Conservation (phyloP, 2,329 filamentous ascomycete genomes). For the Trichoderma sp. region DNA sequence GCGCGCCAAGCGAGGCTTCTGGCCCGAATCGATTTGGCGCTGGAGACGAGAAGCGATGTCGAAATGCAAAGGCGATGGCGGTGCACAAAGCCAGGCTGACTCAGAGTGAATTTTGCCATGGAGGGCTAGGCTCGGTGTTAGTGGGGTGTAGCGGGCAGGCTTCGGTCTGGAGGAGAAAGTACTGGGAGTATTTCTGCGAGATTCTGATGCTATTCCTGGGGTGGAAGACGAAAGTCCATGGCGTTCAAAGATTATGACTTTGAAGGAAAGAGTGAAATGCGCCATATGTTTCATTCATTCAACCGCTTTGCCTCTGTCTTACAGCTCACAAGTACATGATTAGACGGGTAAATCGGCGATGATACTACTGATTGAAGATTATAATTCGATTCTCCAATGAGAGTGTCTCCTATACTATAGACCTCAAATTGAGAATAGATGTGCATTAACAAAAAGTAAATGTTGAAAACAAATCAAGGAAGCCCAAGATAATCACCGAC, state of each 20-base stretch:
- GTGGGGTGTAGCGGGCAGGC: background rate
- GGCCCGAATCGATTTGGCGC: background rate
- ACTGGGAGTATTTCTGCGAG: background rate
- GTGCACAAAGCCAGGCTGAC: background rate
- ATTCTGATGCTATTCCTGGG: background rate
- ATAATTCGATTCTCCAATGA: background rate
- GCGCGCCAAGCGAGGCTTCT: background rate
- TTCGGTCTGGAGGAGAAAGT: background rate
- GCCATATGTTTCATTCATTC: too few relatives aligned
- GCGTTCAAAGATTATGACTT: background rate
- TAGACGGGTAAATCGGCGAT: background rate
- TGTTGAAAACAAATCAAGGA: background rate
- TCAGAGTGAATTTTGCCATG: background rate
- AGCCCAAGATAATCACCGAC: background rate
- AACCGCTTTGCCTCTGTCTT: too few relatives aligned
- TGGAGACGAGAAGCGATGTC: background rate
- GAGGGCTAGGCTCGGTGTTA: constrained; percentile 10
- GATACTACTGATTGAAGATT: background rate
- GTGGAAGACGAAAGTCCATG: background rate
- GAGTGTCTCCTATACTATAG: too few relatives aligned
- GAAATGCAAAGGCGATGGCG: background rate
- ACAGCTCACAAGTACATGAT: too few relatives aligned
- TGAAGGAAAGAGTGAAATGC: background rate
- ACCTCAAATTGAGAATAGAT: background rate
- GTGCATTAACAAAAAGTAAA: background rate